Percentiles rank a stretch among this genome's conserved stretches.
These are phyloP conservation scores for Fomitopsis betulina DNA, from an alignment of 1,284 basidiomycete genomes.

Conservation along the genomic window DNA sequence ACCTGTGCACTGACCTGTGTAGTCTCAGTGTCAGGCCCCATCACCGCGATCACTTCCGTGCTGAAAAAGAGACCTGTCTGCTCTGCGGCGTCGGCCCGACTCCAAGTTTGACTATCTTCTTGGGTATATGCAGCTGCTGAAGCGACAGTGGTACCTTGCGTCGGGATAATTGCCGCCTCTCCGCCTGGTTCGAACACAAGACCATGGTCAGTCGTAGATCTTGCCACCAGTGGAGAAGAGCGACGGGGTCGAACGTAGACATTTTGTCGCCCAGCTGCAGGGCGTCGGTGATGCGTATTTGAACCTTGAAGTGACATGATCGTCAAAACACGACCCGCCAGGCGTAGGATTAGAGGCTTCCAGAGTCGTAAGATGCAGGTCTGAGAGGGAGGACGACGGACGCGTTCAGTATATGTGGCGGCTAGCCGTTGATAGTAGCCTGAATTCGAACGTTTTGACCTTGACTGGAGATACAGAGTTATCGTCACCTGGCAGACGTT, in stretches of 20 bases:
- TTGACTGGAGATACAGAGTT: background rate
- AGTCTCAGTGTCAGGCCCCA: background rate
- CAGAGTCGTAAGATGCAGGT: background rate
- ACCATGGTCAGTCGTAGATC: background rate
- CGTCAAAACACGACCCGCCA: constrained; percentile 2
- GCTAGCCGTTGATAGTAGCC: background rate
- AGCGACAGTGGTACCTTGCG: background rate
- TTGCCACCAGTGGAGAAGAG: background rate
- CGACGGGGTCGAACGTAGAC: constrained; percentile 3
- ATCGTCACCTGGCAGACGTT: no score
- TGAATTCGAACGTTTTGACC: background rate
- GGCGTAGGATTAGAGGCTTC: constrained; percentile 3
- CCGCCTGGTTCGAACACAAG: constrained; percentile 11
- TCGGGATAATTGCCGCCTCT: constrained; percentile 8
- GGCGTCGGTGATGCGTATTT: constrained; percentile 6
- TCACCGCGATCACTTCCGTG: background rate
- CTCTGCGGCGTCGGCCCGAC: background rate
- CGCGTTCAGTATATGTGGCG: background rate
- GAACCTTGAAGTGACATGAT: background rate
- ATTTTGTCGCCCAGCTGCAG: background rate
- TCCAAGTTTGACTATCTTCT: background rate
- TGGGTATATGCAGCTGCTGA: background rate
- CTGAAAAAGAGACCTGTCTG: background rate
- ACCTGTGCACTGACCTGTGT: background rate
- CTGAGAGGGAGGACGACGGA: background rate